Percentiles rank a stretch among this genome's conserved stretches.
Evolutionary conservation across 176 grass and related monocot genomes (phyloP).

Genomic region (Hsuehochloa calcarea): DNA sequence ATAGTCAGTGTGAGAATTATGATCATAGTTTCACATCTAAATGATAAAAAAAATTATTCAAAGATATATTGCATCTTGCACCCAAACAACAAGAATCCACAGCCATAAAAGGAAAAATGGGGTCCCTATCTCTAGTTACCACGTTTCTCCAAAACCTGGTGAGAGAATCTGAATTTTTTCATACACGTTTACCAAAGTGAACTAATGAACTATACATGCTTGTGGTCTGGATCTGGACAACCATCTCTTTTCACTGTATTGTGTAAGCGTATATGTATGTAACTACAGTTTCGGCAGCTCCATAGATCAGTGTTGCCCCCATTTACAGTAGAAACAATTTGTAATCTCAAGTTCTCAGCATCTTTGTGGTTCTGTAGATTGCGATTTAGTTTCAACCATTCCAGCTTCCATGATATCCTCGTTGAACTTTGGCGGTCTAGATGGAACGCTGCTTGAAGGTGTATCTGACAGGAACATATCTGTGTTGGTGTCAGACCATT

Average conservation of each 20-base stretch:
- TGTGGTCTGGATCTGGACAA: neutral
- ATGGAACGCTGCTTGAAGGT: slow-evolving; percentile 35
- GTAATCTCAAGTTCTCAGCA: neutral
- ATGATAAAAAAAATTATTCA: neutral
- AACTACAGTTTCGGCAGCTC: slow-evolving; percentile 24
- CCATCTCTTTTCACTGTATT: slow-evolving; percentile 1
- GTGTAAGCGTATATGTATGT: slow-evolving; percentile 9
- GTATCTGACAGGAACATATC: slow-evolving; percentile 40
- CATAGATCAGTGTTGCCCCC: slow-evolving; percentile 9
- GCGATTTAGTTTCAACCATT: neutral
- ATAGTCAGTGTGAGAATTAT: neutral
- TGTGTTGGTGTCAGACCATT: slow-evolving; percentile 50
- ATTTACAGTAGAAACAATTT: neutral
- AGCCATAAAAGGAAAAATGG: neutral
- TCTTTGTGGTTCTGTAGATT: slow-evolving; percentile 23
- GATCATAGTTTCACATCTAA: neutral
- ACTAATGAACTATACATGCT: slow-evolving; percentile 25
- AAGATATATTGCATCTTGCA: neutral
- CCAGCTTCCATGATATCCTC: slow-evolving; percentile 26
- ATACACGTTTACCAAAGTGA: slow-evolving; percentile 21
- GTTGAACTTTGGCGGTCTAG: slow-evolving; percentile 40
- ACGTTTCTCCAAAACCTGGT: slow-evolving; percentile 6
- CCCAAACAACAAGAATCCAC: neutral
- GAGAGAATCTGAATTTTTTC: neutral
- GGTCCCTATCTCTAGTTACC: neutral